These are phyloP conservation scores for Rhizomucor pusillus DNA, from an alignment of 371 early-diverging fungal genomes.

Conservation along the genomic window DNA sequence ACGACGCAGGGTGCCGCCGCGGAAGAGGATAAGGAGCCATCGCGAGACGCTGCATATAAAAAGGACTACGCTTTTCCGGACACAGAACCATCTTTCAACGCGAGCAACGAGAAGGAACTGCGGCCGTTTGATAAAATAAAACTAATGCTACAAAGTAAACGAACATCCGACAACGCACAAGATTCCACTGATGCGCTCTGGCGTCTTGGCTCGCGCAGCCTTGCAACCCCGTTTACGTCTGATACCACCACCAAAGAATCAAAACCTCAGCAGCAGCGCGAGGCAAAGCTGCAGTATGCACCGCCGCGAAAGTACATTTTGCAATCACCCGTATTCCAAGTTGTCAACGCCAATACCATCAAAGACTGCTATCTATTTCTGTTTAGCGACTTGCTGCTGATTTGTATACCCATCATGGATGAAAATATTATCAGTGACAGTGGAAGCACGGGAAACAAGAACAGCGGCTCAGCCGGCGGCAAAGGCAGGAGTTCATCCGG, in stretches of 20 bases:
- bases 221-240: background rate
- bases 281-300: constrained; percentile 8
- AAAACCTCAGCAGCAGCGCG: background rate
- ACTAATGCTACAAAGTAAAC: background rate
- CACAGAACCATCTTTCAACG: background rate
- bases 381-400: constrained; percentile 76
- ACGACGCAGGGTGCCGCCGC: background rate
- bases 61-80: background rate
- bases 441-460: background rate
- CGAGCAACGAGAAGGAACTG: background rate
- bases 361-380: constrained; percentile 80
- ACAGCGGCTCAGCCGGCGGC: background rate
- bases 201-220: background rate
- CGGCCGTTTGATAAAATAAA: background rate
- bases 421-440: constrained; percentile 40
- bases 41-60: too few species aligned
- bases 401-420: constrained; percentile 63
- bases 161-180: background rate
- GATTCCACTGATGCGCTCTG: background rate
- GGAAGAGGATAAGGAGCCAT: background rate
- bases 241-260: background rate
- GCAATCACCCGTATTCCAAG: constrained; percentile 77
- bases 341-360: constrained; percentile 67
- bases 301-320: constrained; percentile 64
- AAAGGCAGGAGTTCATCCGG: constrained; percentile 3